phyloP scores from a whole-genome alignment of 495 filamentous ascomycete genomes.

The Choiromyces venosus region DNA sequence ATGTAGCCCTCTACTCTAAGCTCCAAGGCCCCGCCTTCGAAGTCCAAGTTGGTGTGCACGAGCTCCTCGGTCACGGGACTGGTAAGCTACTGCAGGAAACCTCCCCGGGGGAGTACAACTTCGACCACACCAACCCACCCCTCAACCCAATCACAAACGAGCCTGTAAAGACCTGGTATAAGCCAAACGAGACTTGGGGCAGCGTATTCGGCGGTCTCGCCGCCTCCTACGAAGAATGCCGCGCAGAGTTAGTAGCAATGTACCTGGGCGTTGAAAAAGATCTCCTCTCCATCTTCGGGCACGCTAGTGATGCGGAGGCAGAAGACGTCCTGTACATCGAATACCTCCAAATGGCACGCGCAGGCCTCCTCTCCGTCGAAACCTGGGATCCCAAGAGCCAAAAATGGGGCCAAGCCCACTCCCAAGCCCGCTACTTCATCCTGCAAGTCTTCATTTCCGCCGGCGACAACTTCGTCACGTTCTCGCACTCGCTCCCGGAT shows the following conservation, averaged over 20 bases:
- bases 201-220: slow-evolving; percentile 82
- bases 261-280: slow-evolving; percentile 80
- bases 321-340: slow-evolving; percentile 76
- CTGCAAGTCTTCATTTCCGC: slow-evolving; percentile 76
- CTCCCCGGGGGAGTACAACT: slow-evolving; percentile 74
- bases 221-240: slow-evolving; percentile 78
- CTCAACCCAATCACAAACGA: slow-evolving; percentile 70
- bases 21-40: slow-evolving; percentile 85
- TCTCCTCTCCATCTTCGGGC: slow-evolving; percentile 83
- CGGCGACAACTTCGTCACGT: slow-evolving; percentile 71
- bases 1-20: slow-evolving; percentile 69
- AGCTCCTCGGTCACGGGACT: slow-evolving; percentile 91
- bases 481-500: slow-evolving; percentile 68
- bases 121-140: slow-evolving; percentile 71
- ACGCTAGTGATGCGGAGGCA: slow-evolving; percentile 65
- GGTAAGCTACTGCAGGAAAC: slow-evolving; percentile 93
- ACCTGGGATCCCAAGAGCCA: slow-evolving; percentile 51
- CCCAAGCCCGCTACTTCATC: slow-evolving; percentile 90
- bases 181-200: slow-evolving; percentile 90
- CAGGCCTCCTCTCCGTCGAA: slow-evolving; percentile 76
- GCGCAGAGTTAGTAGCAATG: slow-evolving; percentile 80
- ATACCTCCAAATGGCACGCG: slow-evolving; percentile 88
- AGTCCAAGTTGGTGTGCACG: slow-evolving; percentile 91
- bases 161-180: slow-evolving; percentile 79
- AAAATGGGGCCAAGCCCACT: slow-evolving; percentile 95